Evolutionary conservation across 2,329 filamentous ascomycete genomes (phyloP).

Genomic region (Apiospora hydei): DNA sequence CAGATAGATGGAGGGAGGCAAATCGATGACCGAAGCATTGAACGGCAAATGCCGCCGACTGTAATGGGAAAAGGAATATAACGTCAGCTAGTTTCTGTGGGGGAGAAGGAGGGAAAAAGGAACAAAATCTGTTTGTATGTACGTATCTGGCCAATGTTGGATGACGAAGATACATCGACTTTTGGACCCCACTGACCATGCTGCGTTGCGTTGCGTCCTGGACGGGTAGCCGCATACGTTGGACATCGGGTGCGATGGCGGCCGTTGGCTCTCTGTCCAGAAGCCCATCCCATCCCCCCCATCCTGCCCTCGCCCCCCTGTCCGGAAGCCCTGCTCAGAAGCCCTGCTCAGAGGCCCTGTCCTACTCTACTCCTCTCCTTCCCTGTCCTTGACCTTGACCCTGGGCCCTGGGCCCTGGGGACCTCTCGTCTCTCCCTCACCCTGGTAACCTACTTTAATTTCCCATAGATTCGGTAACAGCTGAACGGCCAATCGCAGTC

Average conservation of each 20-base stretch:
- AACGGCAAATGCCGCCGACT: background rate
- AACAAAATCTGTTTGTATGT: background rate
- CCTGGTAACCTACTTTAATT: conserved; percentile 6
- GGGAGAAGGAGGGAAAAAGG: conserved; percentile 1
- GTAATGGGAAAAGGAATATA: conserved; percentile 6
- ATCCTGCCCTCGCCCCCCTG: background rate
- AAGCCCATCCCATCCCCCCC: background rate
- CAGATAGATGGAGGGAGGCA: background rate
- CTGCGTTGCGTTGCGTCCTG: background rate
- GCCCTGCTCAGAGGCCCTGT: background rate
- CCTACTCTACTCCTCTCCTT: background rate
- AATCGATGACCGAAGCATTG: background rate
- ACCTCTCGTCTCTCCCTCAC: background rate
- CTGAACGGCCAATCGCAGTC: background rate
- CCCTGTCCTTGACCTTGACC: background rate
- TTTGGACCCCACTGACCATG: conserved; percentile 14
- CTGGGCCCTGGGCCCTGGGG: background rate
- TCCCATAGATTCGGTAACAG: conserved; percentile 11
- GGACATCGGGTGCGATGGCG: conserved; percentile 21
- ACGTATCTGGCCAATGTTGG: background rate
- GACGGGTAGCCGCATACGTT: conserved; percentile 25
- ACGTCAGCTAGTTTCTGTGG: conserved; percentile 17
- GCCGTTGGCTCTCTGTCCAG: conserved; percentile 17
- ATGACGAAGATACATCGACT: conserved; percentile 1
- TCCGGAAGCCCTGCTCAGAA: background rate